Conservation (phyloP, 2,329 filamentous ascomycete genomes). For the Domatiomyces catenatus region DNA sequence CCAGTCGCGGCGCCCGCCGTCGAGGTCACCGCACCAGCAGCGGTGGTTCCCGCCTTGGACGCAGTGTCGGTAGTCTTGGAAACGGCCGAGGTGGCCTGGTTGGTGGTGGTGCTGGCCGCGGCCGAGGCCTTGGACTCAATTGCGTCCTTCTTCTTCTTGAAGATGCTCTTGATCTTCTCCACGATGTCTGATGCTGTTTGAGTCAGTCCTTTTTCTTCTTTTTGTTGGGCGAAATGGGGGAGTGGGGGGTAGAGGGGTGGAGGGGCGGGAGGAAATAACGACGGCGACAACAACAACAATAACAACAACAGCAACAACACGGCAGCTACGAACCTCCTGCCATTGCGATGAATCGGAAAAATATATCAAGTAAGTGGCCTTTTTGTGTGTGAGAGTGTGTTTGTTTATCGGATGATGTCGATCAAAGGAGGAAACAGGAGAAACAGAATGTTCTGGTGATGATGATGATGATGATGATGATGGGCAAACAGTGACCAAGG, state of each 20-base stretch:
- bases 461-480: too few species aligned
- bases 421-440: too few species aligned
- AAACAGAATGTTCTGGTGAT: too few species aligned
- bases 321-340: too few species aligned
- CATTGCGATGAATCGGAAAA: too few species aligned
- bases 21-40: constrained; percentile 9
- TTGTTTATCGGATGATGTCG: too few species aligned
- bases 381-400: too few species aligned
- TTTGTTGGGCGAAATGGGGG: constrained; percentile 6
- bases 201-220: neutral
- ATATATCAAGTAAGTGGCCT: too few species aligned
- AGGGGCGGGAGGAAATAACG: constrained; percentile 15
- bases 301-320: too few species aligned
- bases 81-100: constrained; percentile 3
- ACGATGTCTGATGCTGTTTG: constrained; percentile 13
- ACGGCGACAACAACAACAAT: too few species aligned
- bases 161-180: constrained; percentile 18
- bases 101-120: constrained; percentile 9
- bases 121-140: constrained; percentile 3
- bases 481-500: too few species aligned
- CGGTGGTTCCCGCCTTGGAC: constrained; percentile 1
- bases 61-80: constrained; percentile 7
- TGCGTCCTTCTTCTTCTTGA: constrained; percentile 14
- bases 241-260: constrained; percentile 18
- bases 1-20: constrained; percentile 7